phyloP scores from a whole-genome alignment of 148 eudicot species.

The Polygonum aviculare region DNA sequence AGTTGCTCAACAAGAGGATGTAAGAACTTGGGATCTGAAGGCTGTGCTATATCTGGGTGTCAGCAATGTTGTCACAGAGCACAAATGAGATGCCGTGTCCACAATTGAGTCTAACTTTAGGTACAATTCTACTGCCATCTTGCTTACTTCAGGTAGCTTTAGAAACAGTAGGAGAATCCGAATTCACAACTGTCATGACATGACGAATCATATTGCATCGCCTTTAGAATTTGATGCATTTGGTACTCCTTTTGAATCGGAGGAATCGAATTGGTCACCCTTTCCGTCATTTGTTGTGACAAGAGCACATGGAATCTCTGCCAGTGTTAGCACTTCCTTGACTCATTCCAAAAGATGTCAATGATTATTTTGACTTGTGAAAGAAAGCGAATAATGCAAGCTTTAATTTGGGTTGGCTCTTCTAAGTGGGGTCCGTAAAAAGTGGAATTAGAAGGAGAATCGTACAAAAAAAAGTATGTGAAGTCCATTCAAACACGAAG shows the following conservation, averaged over 20 bases:
- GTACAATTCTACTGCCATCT: not conserved
- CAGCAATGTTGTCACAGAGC: conserved; percentile 28
- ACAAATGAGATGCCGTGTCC: conserved; percentile 27
- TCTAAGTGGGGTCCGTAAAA: not conserved
- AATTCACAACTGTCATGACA: not conserved
- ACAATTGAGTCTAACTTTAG: not conserved
- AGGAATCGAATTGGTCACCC: not conserved
- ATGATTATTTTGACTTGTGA: too few relatives aligned
- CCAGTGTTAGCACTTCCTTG: not conserved
- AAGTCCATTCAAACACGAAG: conserved; percentile 48
- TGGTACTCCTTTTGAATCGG: not conserved
- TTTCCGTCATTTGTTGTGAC: not conserved
- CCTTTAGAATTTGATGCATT: not conserved
- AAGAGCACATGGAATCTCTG: not conserved
- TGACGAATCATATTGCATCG: not conserved
- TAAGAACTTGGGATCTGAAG: conserved; percentile 16
- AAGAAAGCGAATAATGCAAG: too few relatives aligned
- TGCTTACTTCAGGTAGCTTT: not conserved
- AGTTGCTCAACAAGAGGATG: conserved; percentile 25
- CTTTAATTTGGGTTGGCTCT: not conserved
- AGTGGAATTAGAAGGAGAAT: not conserved
- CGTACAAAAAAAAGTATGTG: conserved; percentile 21
- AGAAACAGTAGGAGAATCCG: not conserved
- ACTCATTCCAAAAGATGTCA: not conserved
- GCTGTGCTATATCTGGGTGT: conserved; percentile 26